Base-by-base conservation (phyloP, 1,284 basidiomycete genomes). In the Apiotrichum sp. region DNA sequence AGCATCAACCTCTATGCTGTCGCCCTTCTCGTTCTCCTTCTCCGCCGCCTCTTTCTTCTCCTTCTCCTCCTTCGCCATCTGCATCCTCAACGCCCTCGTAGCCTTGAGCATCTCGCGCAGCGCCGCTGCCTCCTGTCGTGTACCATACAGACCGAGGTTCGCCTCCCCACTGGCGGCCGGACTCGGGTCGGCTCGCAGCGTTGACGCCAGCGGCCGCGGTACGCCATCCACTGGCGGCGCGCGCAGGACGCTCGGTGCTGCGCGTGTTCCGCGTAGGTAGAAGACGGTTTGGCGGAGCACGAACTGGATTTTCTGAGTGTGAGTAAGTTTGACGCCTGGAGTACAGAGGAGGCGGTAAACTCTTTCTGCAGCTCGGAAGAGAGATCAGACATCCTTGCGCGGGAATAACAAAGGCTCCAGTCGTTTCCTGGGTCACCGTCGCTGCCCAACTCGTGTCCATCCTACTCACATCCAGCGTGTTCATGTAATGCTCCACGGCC, bases 271-370 rank as follows among this genome's bases (percentile, higher is more conserved):
- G 35, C 63, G 68, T 14, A 75, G 65, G 63, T 69, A 72, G 56
- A 68, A 70, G 35, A 71, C 68, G 4, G 71, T 66, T 49, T 75
- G 70, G 29, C 73, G 67, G 34, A 75, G 69, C 40, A 72, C 62
- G 59, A 67, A 69, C 65, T 75, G 73, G 56, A 75, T 75, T 62
- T 71, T 70, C 73, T 75, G 55, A 16, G 36, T 7, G 52, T 62
- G 52, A 59, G 56, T 35, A 39, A 45, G 67, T 75, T 62, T 71
- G 36, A 8, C 8, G 14, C 10, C 36, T 38, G 36, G 10, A 38
- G 14, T 2, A 14, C 8, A 38, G 36, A 9, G 2, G 36, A 38
- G 8, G 2, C 10, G 14, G 10, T 9, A 14, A 10, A 10, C 36
- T 9, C 10, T 38, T 3, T 5, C 36, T 9, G 3, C 10, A 38